These are phyloP conservation scores for Hanseniaspora mollemarum DNA, from an alignment of 805 yeast genomes.

Conservation along the genomic window DNA sequence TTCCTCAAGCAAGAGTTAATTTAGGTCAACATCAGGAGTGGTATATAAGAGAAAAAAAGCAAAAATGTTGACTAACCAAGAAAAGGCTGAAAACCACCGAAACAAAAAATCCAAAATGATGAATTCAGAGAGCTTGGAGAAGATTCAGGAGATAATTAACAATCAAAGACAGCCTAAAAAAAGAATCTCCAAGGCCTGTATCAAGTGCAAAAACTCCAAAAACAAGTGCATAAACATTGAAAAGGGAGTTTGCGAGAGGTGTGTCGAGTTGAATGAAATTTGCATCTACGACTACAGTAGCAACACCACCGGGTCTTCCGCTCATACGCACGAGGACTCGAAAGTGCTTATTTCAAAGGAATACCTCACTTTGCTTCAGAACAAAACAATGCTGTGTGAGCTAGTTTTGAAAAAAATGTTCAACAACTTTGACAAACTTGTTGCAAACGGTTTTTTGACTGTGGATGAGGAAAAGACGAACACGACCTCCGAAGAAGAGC, in stretches of 20 bases:
- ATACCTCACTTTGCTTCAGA: slow-evolving; percentile 41
- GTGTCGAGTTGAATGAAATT: slow-evolving; percentile 44
- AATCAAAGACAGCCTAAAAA: slow-evolving; percentile 22
- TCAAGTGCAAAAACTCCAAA: slow-evolving; percentile 36
- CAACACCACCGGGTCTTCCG: slow-evolving; percentile 15
- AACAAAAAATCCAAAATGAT: no score
- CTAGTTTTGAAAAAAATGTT: slow-evolving; percentile 30
- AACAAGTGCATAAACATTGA: slow-evolving; percentile 30
- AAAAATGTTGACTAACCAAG: no score
- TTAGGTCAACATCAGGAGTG: no score
- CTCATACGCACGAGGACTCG: slow-evolving; percentile 16
- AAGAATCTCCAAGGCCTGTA: slow-evolving; percentile 36
- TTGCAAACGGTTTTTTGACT: slow-evolving; percentile 1
- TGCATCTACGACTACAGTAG: slow-evolving; percentile 42
- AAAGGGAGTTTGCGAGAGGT: slow-evolving; percentile 42
- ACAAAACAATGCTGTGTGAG: slow-evolving; percentile 39
- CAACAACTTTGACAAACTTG: slow-evolving; percentile 16
- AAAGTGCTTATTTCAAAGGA: slow-evolving; percentile 17
- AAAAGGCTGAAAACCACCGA: no score
- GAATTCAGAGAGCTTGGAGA: not conserved
- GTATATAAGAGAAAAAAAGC: no score
- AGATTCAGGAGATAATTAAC: slow-evolving; percentile 3
- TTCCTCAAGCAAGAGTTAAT: no score
- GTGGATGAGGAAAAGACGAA: not conserved
- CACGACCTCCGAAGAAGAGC: not conserved